Conservation (phyloP, 495 filamentous ascomycete species). For the Xylaria curta region DNA sequence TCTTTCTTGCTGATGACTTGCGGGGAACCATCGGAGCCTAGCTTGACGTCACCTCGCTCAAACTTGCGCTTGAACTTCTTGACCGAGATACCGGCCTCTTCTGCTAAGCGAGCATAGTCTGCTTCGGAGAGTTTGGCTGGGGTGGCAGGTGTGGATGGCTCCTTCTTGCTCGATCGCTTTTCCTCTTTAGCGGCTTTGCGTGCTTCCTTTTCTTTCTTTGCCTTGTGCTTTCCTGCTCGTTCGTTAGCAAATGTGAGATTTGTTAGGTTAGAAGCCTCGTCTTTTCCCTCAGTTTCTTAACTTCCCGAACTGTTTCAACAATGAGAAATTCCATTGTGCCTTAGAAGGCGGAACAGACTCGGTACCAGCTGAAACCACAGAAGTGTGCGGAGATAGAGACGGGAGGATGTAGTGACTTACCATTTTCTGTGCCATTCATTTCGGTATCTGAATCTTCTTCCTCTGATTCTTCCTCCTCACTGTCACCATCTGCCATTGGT, state of each 20-base stretch:
- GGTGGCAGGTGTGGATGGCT: conserved; percentile 49
- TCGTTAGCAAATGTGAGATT: conserved; percentile 47
- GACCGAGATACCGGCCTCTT: conserved; percentile 68
- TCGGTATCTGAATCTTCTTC: conserved; percentile 40
- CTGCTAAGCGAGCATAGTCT: conserved; percentile 63
- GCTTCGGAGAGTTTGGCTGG: conserved; percentile 43
- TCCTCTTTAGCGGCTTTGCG: conserved; percentile 44
- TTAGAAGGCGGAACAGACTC: conserved; percentile 31
- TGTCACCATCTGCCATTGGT: conserved; percentile 43
- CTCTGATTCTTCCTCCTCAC: conserved; percentile 40
- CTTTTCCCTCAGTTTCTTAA: background rate
- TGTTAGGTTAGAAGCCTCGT: background rate
- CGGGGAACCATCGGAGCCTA: conserved; percentile 64
- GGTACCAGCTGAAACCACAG: conserved; percentile 40
- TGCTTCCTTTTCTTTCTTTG: conserved; percentile 50
- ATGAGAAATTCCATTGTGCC: conserved; percentile 42
- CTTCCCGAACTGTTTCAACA: conserved; percentile 8
- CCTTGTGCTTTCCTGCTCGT: conserved; percentile 51
- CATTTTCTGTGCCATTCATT: conserved; percentile 37
- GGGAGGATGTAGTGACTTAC: conserved; percentile 27
- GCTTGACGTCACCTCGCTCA: conserved; percentile 69
- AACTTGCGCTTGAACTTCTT: conserved; percentile 75
- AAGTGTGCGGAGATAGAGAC: conserved; percentile 33
- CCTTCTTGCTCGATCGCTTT: conserved; percentile 53
- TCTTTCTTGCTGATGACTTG: conserved; percentile 74